A percentile compares a stretch with the other conserved stretches of the same genome.
phyloP scores from a whole-genome alignment of 768 basidiomycete species.

The Gloeophyllum trabeum region DNA sequence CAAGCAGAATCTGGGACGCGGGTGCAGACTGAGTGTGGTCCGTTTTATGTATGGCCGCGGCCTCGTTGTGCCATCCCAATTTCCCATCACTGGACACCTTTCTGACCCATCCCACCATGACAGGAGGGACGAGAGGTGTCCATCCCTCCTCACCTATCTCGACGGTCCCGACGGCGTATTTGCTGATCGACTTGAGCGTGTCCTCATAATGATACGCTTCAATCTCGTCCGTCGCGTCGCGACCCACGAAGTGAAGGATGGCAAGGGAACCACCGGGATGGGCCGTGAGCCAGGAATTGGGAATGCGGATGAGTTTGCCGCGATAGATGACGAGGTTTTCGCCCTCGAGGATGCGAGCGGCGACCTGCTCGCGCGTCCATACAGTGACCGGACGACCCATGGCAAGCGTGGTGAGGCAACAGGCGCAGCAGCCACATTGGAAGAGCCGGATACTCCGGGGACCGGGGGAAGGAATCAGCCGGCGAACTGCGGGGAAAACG shows the following conservation, averaged over 20 bases:
- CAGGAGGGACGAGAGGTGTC: constrained; percentile 76
- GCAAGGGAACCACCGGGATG: constrained; percentile 89
- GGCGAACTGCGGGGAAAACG: no score
- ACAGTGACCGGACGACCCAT: constrained; percentile 20
- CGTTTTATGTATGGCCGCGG: constrained; percentile 27
- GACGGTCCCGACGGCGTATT: constrained; percentile 64
- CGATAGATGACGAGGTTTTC: constrained; percentile 68
- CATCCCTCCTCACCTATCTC: constrained; percentile 40
- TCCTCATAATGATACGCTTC: constrained; percentile 75
- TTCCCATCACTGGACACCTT: constrained; percentile 32
- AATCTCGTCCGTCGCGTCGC: constrained; percentile 92
- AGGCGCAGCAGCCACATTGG: neutral
- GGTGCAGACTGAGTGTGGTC: constrained; percentile 11
- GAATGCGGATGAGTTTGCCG: constrained; percentile 51
- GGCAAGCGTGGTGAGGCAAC: neutral
- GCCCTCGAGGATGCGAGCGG: constrained; percentile 61
- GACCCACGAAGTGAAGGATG: constrained; percentile 89
- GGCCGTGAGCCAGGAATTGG: constrained; percentile 63
- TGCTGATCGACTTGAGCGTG: constrained; percentile 41
- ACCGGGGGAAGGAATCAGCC: no score
- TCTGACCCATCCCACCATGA: constrained; percentile 76
- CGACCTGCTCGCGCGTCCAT: constrained; percentile 47
- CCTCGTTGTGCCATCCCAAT: constrained; percentile 53
- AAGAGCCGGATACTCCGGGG: no score
- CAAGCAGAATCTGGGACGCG: constrained; percentile 51